Conservation (phyloP, 306 rosid genomes). For the Sicyos baderoa region DNA sequence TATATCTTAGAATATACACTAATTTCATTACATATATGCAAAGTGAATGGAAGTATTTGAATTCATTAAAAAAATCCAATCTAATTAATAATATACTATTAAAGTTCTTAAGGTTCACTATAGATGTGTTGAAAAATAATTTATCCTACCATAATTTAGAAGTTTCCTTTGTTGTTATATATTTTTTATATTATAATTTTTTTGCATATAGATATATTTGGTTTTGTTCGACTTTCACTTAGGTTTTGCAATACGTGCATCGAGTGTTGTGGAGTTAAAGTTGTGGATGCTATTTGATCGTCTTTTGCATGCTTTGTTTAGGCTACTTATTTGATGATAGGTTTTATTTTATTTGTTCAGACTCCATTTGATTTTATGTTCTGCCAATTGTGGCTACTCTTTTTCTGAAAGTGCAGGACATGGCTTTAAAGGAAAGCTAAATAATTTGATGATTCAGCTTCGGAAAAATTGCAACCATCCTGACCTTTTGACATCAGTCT, state of each 20-base stretch:
- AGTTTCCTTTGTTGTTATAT: background rate
- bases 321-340: conserved; percentile 3
- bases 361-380: background rate
- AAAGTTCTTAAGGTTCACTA: background rate
- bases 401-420: conserved; percentile 36
- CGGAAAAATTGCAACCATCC: conserved; percentile 97
- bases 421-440: conserved; percentile 26
- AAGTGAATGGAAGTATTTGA: background rate
- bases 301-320: background rate
- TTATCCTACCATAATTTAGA: background rate
- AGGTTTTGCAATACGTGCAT: background rate
- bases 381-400: background rate
- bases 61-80: background rate
- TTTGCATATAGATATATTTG: background rate
- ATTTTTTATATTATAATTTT: background rate
- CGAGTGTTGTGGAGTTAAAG: background rate
- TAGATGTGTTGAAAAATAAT: background rate
- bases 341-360: background rate
- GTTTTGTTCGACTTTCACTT: background rate
- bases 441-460: conserved; percentile 71
- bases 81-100: background rate
- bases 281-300: background rate
- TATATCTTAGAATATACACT: background rate
- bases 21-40: background rate
- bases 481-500: conserved; percentile 60